phyloP scores from a whole-genome alignment of 2,329 filamentous ascomycete species.

The Hymenoscyphus linearis region DNA sequence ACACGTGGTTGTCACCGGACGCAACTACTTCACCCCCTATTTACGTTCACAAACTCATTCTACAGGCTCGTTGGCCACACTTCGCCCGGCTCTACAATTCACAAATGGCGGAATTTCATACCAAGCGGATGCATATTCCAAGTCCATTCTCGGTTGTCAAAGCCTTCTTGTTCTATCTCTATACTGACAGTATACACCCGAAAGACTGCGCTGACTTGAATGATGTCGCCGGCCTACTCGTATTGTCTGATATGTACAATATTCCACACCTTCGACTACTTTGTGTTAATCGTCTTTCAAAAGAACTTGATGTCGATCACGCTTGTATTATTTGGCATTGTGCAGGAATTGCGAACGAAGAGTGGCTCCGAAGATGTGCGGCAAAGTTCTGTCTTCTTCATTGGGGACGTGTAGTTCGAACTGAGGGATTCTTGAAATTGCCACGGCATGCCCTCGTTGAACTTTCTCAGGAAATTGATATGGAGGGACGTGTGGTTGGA shows the following conservation, averaged over 20 bases:
- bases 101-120: slow-evolving; percentile 97
- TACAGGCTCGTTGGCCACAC: slow-evolving; percentile 94
- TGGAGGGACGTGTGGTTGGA: slow-evolving; percentile 83
- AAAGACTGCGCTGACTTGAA: slow-evolving; percentile 59
- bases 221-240: slow-evolving; percentile 87
- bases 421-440: slow-evolving; percentile 76
- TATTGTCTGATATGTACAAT: slow-evolving; percentile 98
- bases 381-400: slow-evolving; percentile 86
- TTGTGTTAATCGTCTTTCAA: slow-evolving; percentile 83
- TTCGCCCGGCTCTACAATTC: slow-evolving; percentile 87
- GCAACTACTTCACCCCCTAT: slow-evolving; percentile 73
- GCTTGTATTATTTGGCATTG: slow-evolving; percentile 96
- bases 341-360: slow-evolving; percentile 81
- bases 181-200: slow-evolving; percentile 81
- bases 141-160: slow-evolving; percentile 93
- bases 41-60: slow-evolving; percentile 89
- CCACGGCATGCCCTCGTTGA: slow-evolving; percentile 78
- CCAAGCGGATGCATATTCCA: slow-evolving; percentile 94
- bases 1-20: slow-evolving; percentile 55
- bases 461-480: slow-evolving; percentile 87
- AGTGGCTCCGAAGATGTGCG: slow-evolving; percentile 86
- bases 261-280: slow-evolving; percentile 88
- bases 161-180: slow-evolving; percentile 92
- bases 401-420: slow-evolving; percentile 92
- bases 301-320: slow-evolving; percentile 89